Conservation (phyloP, 257 asterid species). For the Solanum pennellii region DNA sequence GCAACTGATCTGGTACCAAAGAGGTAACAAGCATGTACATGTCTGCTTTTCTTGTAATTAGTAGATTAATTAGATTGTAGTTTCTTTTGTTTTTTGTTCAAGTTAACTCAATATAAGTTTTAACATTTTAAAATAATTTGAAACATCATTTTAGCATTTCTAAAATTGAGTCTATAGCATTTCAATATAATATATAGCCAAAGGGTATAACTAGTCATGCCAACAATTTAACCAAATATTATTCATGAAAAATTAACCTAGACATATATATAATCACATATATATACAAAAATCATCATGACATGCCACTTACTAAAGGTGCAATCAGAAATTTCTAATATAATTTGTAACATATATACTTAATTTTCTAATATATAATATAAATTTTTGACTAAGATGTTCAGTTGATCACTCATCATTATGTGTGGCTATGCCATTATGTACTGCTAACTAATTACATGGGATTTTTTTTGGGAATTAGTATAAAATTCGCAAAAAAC, state of each 20-base stretch:
- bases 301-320: background rate
- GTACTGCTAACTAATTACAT: background rate
- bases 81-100: background rate
- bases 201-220: too few relatives aligned
- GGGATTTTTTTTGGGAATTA: too few relatives aligned
- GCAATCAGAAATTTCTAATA: too few relatives aligned
- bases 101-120: background rate
- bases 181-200: too few relatives aligned
- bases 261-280: background rate
- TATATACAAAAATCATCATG: background rate
- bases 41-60: background rate
- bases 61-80: background rate
- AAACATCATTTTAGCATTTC: background rate
- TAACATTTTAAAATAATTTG: too few relatives aligned
- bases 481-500: too few relatives aligned
- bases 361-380: too few relatives aligned
- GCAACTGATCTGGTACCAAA: rapidly evolving
- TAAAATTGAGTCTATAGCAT: background rate
- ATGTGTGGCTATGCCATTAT: too few relatives aligned
- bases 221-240: too few relatives aligned
- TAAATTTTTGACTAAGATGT: too few relatives aligned
- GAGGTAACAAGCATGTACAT: background rate
- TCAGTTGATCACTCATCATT: too few relatives aligned
- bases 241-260: background rate
- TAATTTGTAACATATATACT: too few relatives aligned